Percentiles rank a stretch among this genome's conserved stretches.
These are phyloP conservation scores for Odontarrhena argentea DNA, from an alignment of 345 rosid genomes.

Conservation along the genomic window DNA sequence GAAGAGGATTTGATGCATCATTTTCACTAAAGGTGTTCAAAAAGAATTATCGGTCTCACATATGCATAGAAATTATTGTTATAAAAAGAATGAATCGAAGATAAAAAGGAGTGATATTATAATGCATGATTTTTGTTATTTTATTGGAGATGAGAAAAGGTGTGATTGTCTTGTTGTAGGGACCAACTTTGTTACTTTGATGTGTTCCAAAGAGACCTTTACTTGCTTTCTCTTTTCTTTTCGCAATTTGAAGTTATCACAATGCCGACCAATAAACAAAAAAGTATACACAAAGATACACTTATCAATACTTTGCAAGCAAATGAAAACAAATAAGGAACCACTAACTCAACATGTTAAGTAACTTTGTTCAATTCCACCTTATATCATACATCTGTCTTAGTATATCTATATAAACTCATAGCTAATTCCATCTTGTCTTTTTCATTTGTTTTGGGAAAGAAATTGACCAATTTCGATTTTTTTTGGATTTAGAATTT, in stretches of 20 bases:
- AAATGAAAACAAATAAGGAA: no score
- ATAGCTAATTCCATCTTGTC: no score
- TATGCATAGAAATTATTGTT: conserved; percentile 35
- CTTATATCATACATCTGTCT: no score
- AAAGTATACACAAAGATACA: no score
- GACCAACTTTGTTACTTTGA: conserved; percentile 48
- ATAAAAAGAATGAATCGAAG: conserved; percentile 35
- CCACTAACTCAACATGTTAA: no score
- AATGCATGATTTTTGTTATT: conserved; percentile 36
- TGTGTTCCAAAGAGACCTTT: conserved; percentile 42
- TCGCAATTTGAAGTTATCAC: conserved; percentile 34
- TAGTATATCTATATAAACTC: no score
- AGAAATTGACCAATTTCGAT: no score
- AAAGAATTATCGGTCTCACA: conserved; percentile 45
- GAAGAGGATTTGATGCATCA: conserved; percentile 42
- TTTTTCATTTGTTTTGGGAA: no score
- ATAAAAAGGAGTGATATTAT: conserved; percentile 30
- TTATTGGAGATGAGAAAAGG: conserved; percentile 55
- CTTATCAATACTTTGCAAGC: no score
- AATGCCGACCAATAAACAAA: conserved; percentile 14
- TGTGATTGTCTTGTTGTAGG: conserved; percentile 44
- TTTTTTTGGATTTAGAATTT: no score
- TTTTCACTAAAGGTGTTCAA: conserved; percentile 47
- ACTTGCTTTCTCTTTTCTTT: conserved; percentile 20
- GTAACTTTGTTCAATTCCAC: no score